These are phyloP conservation scores for Saccharomycopsis schoenii DNA, from an alignment of 805 yeast genomes.

Conservation along the genomic window DNA sequence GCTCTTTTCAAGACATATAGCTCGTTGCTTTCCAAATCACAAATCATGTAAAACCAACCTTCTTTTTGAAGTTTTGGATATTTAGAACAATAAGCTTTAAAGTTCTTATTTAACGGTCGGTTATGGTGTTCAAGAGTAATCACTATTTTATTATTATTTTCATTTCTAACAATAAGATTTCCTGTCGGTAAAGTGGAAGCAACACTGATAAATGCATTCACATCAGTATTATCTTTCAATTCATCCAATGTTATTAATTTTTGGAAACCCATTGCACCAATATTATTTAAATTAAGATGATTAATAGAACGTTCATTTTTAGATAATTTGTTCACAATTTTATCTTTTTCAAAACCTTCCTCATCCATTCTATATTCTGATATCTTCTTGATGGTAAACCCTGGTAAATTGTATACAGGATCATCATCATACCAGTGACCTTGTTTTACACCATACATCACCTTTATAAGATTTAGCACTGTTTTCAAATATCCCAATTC, in stretches of 20 bases:
- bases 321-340: neutral
- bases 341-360: conserved; percentile 1
- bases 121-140: conserved; percentile 48
- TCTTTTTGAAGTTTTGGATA: conserved; percentile 90
- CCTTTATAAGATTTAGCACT: conserved; percentile 48
- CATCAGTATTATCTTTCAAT: conserved; percentile 22
- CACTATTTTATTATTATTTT: conserved; percentile 26
- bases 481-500: conserved; percentile 66
- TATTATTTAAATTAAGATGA: conserved; percentile 25
- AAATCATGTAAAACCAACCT: conserved; percentile 75
- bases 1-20: conserved; percentile 65
- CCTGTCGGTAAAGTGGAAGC: conserved; percentile 58
- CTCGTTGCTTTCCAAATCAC: conserved; percentile 41
- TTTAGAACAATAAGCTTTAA: conserved; percentile 62
- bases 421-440: conserved; percentile 79
- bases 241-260: conserved; percentile 20
- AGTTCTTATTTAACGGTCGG: conserved; percentile 38
- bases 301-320: conserved; percentile 12
- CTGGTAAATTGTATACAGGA: conserved; percentile 37
- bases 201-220: conserved; percentile 41
- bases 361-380: neutral
- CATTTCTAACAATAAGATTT: conserved; percentile 32
- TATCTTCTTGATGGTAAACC: conserved; percentile 2
- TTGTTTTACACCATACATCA: conserved; percentile 85
- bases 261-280: conserved; percentile 35